Evolutionary conservation across 495 filamentous ascomycete genomes (phyloP).

Genomic region (Podospora pseudocomata): DNA sequence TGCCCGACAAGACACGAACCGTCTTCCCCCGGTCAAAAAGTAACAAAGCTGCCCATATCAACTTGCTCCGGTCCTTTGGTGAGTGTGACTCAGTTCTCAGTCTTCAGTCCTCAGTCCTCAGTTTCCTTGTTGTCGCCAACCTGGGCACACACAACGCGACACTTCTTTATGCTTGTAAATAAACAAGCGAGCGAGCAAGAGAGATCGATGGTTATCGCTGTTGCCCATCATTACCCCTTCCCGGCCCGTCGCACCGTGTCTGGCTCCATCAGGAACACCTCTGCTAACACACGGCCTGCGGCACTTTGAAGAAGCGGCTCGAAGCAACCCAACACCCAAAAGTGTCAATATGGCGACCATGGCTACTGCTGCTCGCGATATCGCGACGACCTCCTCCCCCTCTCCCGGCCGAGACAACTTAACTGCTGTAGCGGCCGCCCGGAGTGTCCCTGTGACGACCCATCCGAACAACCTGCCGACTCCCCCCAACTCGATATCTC

Average conservation of each 20-base stretch:
- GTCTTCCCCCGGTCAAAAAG: constrained; percentile 11
- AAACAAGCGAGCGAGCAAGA: background rate
- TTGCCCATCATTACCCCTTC: constrained; percentile 1
- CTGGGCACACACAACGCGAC: background rate
- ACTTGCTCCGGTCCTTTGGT: constrained; percentile 23
- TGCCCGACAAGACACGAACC: constrained; percentile 22
- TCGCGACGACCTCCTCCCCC: constrained; percentile 54
- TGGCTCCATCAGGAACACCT: constrained; percentile 10
- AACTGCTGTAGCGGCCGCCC: constrained; percentile 57
- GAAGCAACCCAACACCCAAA: constrained; percentile 41
- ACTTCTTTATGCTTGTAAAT: background rate
- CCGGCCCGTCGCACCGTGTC: constrained; percentile 25
- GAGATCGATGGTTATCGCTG: constrained; percentile 8
- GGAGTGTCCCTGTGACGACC: constrained; percentile 55
- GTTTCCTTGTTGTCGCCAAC: background rate
- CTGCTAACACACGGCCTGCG: constrained; percentile 27
- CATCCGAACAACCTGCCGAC: constrained; percentile 75
- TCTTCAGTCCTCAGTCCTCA: background rate
- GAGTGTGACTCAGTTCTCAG: constrained; percentile 20
- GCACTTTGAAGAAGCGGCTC: constrained; percentile 40
- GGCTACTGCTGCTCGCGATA: constrained; percentile 64
- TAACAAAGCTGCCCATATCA: constrained; percentile 28
- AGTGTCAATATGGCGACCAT: constrained; percentile 56
- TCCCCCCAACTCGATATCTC: constrained; percentile 95
- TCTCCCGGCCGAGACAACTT: constrained; percentile 57